A percentile compares a stretch with the other conserved stretches of the same genome.
phyloP scores from a whole-genome alignment of 441 rosid genomes.

The Pelargonium cotyledonis region DNA sequence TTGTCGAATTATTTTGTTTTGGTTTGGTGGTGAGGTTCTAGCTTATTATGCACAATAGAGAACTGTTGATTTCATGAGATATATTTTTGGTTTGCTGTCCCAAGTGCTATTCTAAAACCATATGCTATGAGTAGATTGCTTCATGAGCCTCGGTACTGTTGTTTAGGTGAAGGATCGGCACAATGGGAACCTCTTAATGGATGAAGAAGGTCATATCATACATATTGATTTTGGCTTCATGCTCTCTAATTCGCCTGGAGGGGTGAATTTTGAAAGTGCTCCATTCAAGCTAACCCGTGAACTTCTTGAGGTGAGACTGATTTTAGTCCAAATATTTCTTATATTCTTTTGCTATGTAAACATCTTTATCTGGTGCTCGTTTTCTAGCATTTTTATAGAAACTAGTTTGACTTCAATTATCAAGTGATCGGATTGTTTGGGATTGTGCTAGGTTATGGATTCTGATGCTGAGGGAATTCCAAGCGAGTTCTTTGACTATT shows the following conservation, averaged over 20 bases:
- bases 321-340: background rate
- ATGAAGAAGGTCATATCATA: slow-evolving; percentile 97
- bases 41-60: background rate
- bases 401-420: slow-evolving; percentile 11
- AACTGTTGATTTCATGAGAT: background rate
- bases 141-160: slow-evolving; percentile 12
- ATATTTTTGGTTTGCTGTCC: background rate
- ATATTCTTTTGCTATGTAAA: background rate
- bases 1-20: too few species aligned
- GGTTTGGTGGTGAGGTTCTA: too few species aligned
- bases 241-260: slow-evolving; percentile 98
- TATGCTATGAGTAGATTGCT: background rate
- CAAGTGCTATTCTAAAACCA: background rate
- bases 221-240: slow-evolving; percentile 98
- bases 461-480: slow-evolving; percentile 98
- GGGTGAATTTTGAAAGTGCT: slow-evolving; percentile 95
- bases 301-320: slow-evolving; percentile 70
- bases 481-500: slow-evolving; percentile 94
- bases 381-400: slow-evolving; percentile 10
- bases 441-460: slow-evolving; percentile 73
- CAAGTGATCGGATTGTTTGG: slow-evolving; percentile 13
- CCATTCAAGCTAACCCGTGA: slow-evolving; percentile 96
- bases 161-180: slow-evolving; percentile 89
- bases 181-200: slow-evolving; percentile 89
- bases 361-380: slow-evolving; percentile 8